phyloP scores from a whole-genome alignment of 768 basidiomycete genomes.

The Phaeolepiota aurea region DNA sequence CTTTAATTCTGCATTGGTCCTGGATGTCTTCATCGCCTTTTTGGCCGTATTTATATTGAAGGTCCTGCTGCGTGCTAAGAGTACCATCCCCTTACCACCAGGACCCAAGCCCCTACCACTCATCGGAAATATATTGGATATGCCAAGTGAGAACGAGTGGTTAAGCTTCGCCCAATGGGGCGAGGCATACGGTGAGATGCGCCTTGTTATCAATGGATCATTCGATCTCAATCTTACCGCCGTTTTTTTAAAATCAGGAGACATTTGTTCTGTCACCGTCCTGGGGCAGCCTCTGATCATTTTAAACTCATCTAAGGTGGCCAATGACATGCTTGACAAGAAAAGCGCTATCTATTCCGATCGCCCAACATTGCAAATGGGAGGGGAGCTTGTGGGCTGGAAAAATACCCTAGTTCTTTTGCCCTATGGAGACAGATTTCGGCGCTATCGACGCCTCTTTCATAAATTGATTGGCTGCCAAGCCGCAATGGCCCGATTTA shows the following conservation, averaged over 20 bases:
- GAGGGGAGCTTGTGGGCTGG: slow-evolving; percentile 49
- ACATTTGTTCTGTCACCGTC: slow-evolving; percentile 51
- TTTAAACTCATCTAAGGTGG: slow-evolving; percentile 41
- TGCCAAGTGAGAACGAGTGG: slow-evolving; percentile 44
- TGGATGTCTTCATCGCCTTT: slow-evolving; percentile 24
- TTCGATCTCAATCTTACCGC: neutral
- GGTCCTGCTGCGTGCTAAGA: slow-evolving; percentile 16
- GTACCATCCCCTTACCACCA: slow-evolving; percentile 28
- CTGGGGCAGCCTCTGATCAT: slow-evolving; percentile 53
- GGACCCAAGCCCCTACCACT: slow-evolving; percentile 47
- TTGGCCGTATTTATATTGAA: slow-evolving; percentile 25
- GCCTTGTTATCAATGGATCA: neutral
- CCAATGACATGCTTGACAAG: slow-evolving; percentile 56
- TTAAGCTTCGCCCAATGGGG: slow-evolving; percentile 44
- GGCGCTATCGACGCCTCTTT: slow-evolving; percentile 43
- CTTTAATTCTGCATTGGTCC: slow-evolving; percentile 14
- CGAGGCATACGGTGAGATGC: slow-evolving; percentile 40
- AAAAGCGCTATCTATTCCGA: slow-evolving; percentile 62
- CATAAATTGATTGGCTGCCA: slow-evolving; percentile 41
- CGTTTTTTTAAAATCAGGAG: slow-evolving; percentile 32
- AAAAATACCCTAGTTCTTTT: slow-evolving; percentile 46
- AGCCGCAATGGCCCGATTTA: slow-evolving; percentile 32
- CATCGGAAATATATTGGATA: slow-evolving; percentile 45
- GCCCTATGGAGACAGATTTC: slow-evolving; percentile 51
- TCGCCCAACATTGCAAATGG: slow-evolving; percentile 49